Evolutionary conservation across 805 yeast genomes (phyloP).

Genomic region (Priceomyces haplophilus): DNA sequence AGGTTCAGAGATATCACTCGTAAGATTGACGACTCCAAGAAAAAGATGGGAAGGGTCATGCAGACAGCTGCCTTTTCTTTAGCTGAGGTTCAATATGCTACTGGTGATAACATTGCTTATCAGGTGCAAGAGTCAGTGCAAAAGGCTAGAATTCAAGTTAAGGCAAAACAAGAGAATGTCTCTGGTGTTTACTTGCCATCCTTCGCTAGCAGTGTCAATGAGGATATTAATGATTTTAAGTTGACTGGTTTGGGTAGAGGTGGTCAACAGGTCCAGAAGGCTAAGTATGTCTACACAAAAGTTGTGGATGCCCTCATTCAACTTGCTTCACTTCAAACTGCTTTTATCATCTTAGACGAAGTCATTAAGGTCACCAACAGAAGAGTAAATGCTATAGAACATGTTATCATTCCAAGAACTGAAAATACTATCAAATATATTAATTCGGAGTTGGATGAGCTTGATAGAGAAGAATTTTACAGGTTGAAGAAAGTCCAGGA

Average conservation of each 20-base stretch:
- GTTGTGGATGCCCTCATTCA: conserved; percentile 98
- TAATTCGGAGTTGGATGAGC: conserved; percentile 93
- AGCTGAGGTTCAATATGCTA: conserved; percentile 96
- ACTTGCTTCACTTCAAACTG: conserved; percentile 93
- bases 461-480: conserved; percentile 97
- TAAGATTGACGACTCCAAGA: conserved; percentile 90
- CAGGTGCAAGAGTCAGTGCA: conserved; percentile 95
- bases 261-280: conserved; percentile 96
- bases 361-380: conserved; percentile 97
- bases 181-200: conserved; percentile 94
- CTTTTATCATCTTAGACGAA: conserved; percentile 93
- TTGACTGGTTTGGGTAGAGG: conserved; percentile 97
- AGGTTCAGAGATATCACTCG: conserved; percentile 94
- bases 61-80: conserved; percentile 96
- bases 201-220: conserved; percentile 81
- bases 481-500: conserved; percentile 94
- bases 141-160: conserved; percentile 84
- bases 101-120: conserved; percentile 92
- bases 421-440: conserved; percentile 91
- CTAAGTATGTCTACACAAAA: conserved; percentile 86
- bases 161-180: conserved; percentile 92
- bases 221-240: conserved; percentile 87
- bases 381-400: conserved; percentile 98
- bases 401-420: conserved; percentile 95
- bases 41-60: conserved; percentile 98